These are phyloP conservation scores for Enterospora canceri DNA, from an alignment of 371 early-diverging fungal species.

Conservation along the genomic window DNA sequence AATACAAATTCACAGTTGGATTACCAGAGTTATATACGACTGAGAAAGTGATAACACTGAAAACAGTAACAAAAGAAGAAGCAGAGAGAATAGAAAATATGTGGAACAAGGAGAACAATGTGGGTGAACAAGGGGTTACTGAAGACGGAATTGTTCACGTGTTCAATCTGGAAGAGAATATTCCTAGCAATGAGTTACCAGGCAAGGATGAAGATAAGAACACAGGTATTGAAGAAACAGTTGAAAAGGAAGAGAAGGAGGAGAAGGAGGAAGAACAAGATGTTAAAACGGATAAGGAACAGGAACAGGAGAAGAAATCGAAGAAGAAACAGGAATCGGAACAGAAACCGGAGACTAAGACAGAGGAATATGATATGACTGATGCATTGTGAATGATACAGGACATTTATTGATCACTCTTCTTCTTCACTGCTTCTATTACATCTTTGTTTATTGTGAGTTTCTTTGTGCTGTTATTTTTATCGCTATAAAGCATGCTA, in stretches of 20 bases:
- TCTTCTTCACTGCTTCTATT: too few relatives aligned
- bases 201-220: conserved; percentile 3
- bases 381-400: neutral
- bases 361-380: conserved; percentile 4
- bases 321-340: conserved; percentile 10
- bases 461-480: too few relatives aligned
- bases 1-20: neutral
- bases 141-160: neutral
- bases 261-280: conserved; percentile 13
- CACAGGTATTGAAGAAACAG: conserved; percentile 1
- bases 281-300: conserved; percentile 1
- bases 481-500: too few relatives aligned
- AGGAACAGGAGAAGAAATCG: conserved; percentile 3
- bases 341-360: conserved; percentile 2
- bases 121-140: neutral
- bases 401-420: too few relatives aligned
- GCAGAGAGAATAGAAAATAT: neutral
- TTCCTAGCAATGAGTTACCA: neutral
- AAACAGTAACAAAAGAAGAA: neutral
- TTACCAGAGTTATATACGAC: neutral
- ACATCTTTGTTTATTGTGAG: too few relatives aligned
- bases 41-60: neutral
- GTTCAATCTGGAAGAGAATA: neutral
- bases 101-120: neutral
- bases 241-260: conserved; percentile 11